Base-by-base conservation (phyloP, 768 basidiomycete species). In the Dacryopinax primogenitus region DNA sequence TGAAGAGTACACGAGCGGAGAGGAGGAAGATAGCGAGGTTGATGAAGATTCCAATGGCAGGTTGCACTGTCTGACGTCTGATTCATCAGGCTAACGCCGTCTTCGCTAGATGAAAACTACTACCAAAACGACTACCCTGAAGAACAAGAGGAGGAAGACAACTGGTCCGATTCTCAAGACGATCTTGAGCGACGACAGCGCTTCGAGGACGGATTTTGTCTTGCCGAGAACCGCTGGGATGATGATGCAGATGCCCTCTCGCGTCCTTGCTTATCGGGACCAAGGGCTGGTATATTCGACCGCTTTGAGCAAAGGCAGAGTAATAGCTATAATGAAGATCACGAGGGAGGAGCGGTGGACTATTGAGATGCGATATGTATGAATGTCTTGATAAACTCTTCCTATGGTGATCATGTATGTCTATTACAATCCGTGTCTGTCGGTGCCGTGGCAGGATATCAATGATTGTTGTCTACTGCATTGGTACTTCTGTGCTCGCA, bases 111-210 rank as follows among this genome's bases (percentile, higher is more conserved):
- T 30, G 51, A 58, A 30, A 58, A 58, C 51, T 58, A 58, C 26
- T 58, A 58, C 21, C 51, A 58, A 30, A 58, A 58, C 26, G 51
- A 58, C 21, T 58, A 58, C 21, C 51, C 51, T 18, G 51, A 58
- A 9, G 51, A 58, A 32, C 51, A 9, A 9, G 51, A 58, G 15
- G 51, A 26, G 26, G 23, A 26, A 9, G 51, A 58, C 26, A 58
- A 58, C 21, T 58, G 23, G 26, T 58, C 51, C 51, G 51, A 58
- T 30, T 58, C 51, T 3, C 26, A 32, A 9, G 51, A 32, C 9
- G 51, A 58, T 32, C 51, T 58, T 6, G 51, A 13, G 4, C 51
- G 51, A 3, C 51, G 51, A 15, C 51, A 58, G 30, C 51, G 26
- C 2, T 28, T 58, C 26, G 51, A 58, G 30, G 51, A 58, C 26